Evolutionary conservation across 805 yeast genomes (phyloP).

Genomic region (Suhomyces canberraensis): DNA sequence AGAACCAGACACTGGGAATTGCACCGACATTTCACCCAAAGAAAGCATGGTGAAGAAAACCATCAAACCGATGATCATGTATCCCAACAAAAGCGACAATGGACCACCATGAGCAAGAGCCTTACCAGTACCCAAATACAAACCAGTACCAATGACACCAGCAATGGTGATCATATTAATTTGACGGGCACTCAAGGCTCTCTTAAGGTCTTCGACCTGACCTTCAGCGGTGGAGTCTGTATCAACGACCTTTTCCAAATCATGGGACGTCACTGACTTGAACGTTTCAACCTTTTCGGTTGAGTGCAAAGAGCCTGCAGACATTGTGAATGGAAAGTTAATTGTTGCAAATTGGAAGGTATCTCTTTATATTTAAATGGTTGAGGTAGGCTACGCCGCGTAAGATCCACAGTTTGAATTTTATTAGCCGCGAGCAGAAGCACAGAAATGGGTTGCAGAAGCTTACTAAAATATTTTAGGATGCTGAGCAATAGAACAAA

Average conservation of each 20-base stretch:
- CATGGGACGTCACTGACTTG: background rate
- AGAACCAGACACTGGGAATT: conserved; percentile 54
- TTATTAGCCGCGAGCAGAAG: too few species aligned
- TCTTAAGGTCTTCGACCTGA: conserved; percentile 7
- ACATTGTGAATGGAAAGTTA: background rate
- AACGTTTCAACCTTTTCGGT: background rate
- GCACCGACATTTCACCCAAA: conserved; percentile 57
- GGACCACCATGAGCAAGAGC: conserved; percentile 32
- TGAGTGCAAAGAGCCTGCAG: background rate
- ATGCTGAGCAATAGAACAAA: too few species aligned
- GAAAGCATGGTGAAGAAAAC: conserved; percentile 53
- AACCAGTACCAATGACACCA: conserved; percentile 36
- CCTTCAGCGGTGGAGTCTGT: conserved; percentile 4
- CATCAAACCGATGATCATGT: conserved; percentile 36
- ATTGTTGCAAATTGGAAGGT: background rate
- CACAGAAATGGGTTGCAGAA: too few species aligned
- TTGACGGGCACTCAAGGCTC: conserved; percentile 17
- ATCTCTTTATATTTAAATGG: background rate
- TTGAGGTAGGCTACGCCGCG: too few species aligned
- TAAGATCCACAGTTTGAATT: conserved; percentile 1
- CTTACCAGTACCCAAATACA: conserved; percentile 31
- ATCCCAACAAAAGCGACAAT: conserved; percentile 29
- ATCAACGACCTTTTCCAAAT: conserved; percentile 9
- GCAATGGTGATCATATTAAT: conserved; percentile 37
- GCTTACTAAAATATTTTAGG: too few species aligned